These are phyloP conservation scores for Sonneratia alba DNA, from an alignment of 345 rosid genomes.

Conservation along the genomic window DNA sequence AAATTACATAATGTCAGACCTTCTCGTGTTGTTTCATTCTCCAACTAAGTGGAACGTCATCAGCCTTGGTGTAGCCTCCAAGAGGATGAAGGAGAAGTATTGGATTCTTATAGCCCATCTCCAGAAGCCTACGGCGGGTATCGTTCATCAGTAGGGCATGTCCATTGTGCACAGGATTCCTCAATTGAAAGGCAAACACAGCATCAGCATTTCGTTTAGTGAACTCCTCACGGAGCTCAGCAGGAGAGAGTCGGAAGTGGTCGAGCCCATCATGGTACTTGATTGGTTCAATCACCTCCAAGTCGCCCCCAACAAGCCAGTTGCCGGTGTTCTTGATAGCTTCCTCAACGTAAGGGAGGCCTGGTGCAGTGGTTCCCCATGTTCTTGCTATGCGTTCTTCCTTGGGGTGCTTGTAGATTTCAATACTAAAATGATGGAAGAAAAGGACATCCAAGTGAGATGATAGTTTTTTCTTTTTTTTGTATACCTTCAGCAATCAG, in stretches of 20 bases:
- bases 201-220: conserved; percentile 87
- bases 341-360: conserved; percentile 83
- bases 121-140: conserved; percentile 83
- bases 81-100: conserved; percentile 89
- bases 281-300: conserved; percentile 82
- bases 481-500: background rate
- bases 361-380: conserved; percentile 94
- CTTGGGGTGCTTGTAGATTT: conserved; percentile 91
- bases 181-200: conserved; percentile 95
- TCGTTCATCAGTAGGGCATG: conserved; percentile 96
- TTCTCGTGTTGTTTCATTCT: conserved; percentile 95
- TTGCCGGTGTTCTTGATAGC: conserved; percentile 64
- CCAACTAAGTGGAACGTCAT: conserved; percentile 97
- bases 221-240: conserved; percentile 68
- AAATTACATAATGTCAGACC: conserved; percentile 16
- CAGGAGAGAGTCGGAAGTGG: conserved; percentile 79
- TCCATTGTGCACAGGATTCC: conserved; percentile 98
- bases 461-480: no score
- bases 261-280: conserved; percentile 88
- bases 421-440: conserved; percentile 47
- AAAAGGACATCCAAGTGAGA: background rate
- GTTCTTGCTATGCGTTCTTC: conserved; percentile 97
- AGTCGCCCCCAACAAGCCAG: conserved; percentile 94
- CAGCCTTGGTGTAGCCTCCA: conserved; percentile 95
- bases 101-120: conserved; percentile 94